Base-by-base conservation (phyloP, 208 protist genomes). In the Wallacemonas sp. region DNA sequence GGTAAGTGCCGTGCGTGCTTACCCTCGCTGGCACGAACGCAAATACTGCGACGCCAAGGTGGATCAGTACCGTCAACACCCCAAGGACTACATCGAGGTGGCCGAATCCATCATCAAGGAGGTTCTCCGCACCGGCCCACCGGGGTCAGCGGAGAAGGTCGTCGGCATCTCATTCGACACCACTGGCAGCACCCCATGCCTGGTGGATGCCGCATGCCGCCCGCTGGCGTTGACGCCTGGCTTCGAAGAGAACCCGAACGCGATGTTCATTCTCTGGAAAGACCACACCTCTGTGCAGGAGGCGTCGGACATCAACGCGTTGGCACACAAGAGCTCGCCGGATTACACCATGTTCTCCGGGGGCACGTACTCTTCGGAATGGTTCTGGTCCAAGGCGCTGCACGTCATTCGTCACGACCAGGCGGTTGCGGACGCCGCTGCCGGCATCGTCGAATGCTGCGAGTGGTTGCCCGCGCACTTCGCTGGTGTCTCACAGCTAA, bases 211-310 rank as follows among this genome's bases (percentile, higher is more conserved):
- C 38, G 59, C 53, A 22, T 80, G 77, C 64, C 58, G 36, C 21
- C 73, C 78, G 54, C 63, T 88, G 6, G 55, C 81, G 38, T 33
- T 84, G 66, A 55, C 53, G 1, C 33, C 52, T 1, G 46, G 48
- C 1, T 84, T 88, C 55, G 38, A 53, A 21, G 69, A 83, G 17
- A 88, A 84, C 36, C 73, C 77, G 3, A 84, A 82, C 26, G 74
- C 77, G 5, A 88, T 87, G 81, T 83, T 81, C 65, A 73, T 81
- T n/a, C 63, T 88, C 21, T 88, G 81, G 71, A 88, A 88, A 53
- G 75, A 84, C 44, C 81, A 88, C 66, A 84, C 71, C 3, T 73
- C 81, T 17, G 71, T 88, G 29, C 45, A 79, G 22, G 81, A 88
- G 36, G 77, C 74, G 0, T 48, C 54, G n/a, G 75, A 57, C 3